These are phyloP conservation scores for Scheffersomyces ergatensis DNA, from an alignment of 805 yeast species.

Conservation along the genomic window DNA sequence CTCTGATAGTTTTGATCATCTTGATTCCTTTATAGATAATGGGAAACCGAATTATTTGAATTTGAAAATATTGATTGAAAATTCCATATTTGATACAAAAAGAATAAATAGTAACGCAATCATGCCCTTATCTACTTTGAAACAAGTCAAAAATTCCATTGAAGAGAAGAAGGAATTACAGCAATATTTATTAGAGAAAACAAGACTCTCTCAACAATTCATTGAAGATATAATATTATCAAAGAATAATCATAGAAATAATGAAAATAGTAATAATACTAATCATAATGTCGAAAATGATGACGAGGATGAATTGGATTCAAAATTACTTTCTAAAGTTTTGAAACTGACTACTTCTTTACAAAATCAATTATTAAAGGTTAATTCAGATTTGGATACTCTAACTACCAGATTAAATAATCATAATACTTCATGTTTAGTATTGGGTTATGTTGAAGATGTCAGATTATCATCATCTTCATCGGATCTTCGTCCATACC, in stretches of 20 bases:
- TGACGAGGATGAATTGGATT: conserved; percentile 20
- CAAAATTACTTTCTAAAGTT: conserved; percentile 25
- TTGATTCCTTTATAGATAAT: conserved; percentile 13
- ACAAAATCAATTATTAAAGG: conserved; percentile 25
- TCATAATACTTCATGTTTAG: conserved; percentile 45
- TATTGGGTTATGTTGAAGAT: conserved; percentile 48
- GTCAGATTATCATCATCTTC: conserved; percentile 21
- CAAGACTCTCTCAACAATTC: conserved; percentile 32
- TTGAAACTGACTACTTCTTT: conserved; percentile 29
- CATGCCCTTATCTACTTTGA: conserved; percentile 25
- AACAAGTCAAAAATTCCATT: conserved; percentile 24
- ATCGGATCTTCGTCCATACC: not conserved
- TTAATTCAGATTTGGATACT: conserved; percentile 25
- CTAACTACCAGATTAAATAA: conserved; percentile 27
- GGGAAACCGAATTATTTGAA: conserved; percentile 31
- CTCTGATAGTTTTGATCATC: conserved; percentile 1
- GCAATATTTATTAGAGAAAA: conserved; percentile 27
- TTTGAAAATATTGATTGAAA: conserved; percentile 43
- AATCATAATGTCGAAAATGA: not conserved
- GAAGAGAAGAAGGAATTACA: conserved; percentile 28
- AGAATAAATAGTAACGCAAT: conserved; percentile 32
- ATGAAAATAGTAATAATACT: not conserved
- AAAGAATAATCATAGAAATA: not conserved
- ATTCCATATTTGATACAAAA: conserved; percentile 39
- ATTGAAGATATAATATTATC: conserved; percentile 21